A percentile compares a stretch with the other conserved stretches of the same genome.
Conservation (phyloP, 2,329 filamentous ascomycete species). For the Penicillium sp. region DNA sequence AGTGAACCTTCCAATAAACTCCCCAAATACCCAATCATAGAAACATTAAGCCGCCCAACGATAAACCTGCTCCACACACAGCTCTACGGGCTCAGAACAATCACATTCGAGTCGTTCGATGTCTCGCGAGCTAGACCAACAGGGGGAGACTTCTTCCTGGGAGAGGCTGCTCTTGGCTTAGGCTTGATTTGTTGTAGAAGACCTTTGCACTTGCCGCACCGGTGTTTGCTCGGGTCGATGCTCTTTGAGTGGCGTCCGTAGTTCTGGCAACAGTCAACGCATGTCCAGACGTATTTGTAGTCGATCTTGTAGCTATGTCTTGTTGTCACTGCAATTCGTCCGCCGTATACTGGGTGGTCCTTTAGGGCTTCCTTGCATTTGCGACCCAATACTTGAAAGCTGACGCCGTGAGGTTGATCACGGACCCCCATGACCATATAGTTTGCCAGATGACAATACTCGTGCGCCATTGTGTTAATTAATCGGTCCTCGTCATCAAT, state of each 20-base stretch:
- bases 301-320: constrained; percentile 89
- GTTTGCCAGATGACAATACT: constrained; percentile 92
- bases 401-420: constrained; percentile 78
- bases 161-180: constrained; percentile 60
- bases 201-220: constrained; percentile 78
- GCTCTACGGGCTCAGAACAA: constrained; percentile 5
- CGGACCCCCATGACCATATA: constrained; percentile 82
- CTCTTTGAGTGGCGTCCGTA: constrained; percentile 87
- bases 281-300: constrained; percentile 90
- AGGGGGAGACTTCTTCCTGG: constrained; percentile 30
- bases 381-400: constrained; percentile 75
- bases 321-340: constrained; percentile 77
- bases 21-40: background rate
- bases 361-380: constrained; percentile 44
- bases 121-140: background rate
- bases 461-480: constrained; percentile 90
- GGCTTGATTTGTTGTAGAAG: constrained; percentile 79
- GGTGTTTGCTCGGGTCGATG: constrained; percentile 72
- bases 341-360: constrained; percentile 59
- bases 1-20: background rate
- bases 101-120: constrained; percentile 7
- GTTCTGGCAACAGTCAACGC: constrained; percentile 68
- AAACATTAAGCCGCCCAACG: background rate
- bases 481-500: constrained; percentile 78
- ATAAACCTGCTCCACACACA: background rate